A percentile compares a stretch with the other conserved stretches of the same genome.
Conservation (phyloP, 306 rosid genomes). For the Cucumis hystrix region DNA sequence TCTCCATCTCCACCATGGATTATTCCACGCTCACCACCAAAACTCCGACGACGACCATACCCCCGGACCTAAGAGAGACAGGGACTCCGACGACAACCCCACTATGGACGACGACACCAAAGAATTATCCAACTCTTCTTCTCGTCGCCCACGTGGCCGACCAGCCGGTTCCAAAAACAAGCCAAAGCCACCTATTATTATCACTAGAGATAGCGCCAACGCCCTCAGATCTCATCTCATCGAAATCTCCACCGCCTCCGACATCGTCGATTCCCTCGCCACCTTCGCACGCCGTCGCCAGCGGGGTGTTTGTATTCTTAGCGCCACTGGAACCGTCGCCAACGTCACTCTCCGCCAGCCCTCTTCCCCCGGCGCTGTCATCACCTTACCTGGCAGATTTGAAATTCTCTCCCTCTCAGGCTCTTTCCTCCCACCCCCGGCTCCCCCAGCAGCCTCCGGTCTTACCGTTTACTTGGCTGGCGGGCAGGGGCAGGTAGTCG, state of each 20-base stretch:
- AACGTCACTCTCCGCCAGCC: slow-evolving; percentile 85
- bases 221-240: slow-evolving; percentile 81
- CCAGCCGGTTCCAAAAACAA: slow-evolving; percentile 84
- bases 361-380: slow-evolving; percentile 71
- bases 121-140: slow-evolving; percentile 11
- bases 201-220: slow-evolving; percentile 82
- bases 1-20: slow-evolving; percentile 68
- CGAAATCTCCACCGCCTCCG: slow-evolving; percentile 63
- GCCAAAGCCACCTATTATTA: slow-evolving; percentile 83
- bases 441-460: slow-evolving; percentile 66
- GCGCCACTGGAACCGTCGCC: slow-evolving; percentile 78
- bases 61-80: slow-evolving; percentile 44
- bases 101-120: slow-evolving; percentile 14
- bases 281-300: slow-evolving; percentile 62
- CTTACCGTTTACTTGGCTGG: slow-evolving; percentile 71
- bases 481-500: slow-evolving; percentile 90
- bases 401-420: slow-evolving; percentile 79
- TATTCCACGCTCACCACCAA: slow-evolving; percentile 22
- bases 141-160: slow-evolving; percentile 70
- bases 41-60: slow-evolving; percentile 38
- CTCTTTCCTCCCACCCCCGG: slow-evolving; percentile 80
- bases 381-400: slow-evolving; percentile 69
- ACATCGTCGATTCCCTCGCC: slow-evolving; percentile 72
- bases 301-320: slow-evolving; percentile 70
- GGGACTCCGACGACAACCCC: slow-evolving; percentile 18